Conservation (phyloP, 352 stramenopile species). For the Stramenopiles sp. region DNA sequence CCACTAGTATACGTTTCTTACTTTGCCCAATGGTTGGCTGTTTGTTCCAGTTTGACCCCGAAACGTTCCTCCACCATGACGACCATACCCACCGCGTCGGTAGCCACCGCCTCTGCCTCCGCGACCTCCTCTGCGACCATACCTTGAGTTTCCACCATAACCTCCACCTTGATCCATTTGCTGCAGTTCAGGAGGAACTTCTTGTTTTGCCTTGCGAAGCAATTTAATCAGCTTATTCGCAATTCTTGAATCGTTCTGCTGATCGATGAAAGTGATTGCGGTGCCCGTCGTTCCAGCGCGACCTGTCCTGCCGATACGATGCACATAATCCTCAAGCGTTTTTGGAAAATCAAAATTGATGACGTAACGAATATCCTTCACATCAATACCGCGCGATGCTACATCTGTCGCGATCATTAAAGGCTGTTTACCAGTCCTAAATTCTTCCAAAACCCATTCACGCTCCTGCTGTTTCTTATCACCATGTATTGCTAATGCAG, state of each 20-base stretch:
- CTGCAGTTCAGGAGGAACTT: slow-evolving; percentile 57
- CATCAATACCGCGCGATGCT: slow-evolving; percentile 92
- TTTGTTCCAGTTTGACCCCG: background rate
- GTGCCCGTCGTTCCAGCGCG: slow-evolving; percentile 87
- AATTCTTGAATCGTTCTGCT: slow-evolving; percentile 50
- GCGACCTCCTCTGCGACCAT: slow-evolving; percentile 27
- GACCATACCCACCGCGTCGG: slow-evolving; percentile 14
- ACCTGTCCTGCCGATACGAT: slow-evolving; percentile 94
- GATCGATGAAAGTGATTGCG: slow-evolving; percentile 97
- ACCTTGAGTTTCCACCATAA: slow-evolving; percentile 28
- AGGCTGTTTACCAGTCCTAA: slow-evolving; percentile 79
- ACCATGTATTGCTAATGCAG: slow-evolving; percentile 89
- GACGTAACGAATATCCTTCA: slow-evolving; percentile 96
- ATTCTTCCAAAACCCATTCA: slow-evolving; percentile 88
- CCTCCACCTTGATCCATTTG: slow-evolving; percentile 38
- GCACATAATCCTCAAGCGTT: slow-evolving; percentile 96
- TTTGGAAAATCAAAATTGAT: slow-evolving; percentile 99
- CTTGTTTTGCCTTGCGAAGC: slow-evolving; percentile 61
- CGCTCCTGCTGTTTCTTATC: slow-evolving; percentile 95
- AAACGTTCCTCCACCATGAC: slow-evolving; percentile 17
- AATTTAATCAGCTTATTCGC: slow-evolving; percentile 89
- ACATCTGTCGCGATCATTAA: slow-evolving; percentile 97
- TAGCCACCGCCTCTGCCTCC: slow-evolving; percentile 38
- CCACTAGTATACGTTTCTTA: background rate
- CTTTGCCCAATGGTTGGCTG: background rate